Base-by-base conservation (phyloP, 208 protist species). In the Paratrypanosoma confusum region DNA sequence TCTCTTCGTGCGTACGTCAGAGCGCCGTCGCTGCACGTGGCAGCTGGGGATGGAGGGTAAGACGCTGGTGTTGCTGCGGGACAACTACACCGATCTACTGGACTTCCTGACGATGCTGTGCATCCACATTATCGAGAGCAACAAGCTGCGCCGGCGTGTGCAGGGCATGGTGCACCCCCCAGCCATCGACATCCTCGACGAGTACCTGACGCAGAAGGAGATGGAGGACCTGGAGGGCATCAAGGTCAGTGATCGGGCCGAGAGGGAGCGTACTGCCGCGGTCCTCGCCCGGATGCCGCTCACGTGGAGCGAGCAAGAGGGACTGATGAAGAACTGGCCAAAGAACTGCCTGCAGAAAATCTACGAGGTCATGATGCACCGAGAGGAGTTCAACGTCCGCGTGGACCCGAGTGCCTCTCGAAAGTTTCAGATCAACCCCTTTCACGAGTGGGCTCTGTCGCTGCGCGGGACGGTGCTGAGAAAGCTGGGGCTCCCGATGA, bases 361-460 rank as follows among this genome's bases (percentile, higher is more conserved):
- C 34, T 87, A 88, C 47, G 80, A 92, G 35, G 59, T 92, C 34
- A 82, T 92, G 71, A 90, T 88, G 68, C 83, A 90, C 54, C 79
- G 79, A n/a, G 79, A 92, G 47, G 77, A 92, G 64, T 92, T 71
- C 67, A 86, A 84, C 46, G 72, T 92, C 3, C 80, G 79, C 26
- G 58, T 92, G 25, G 80, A 92, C 56, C 71, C 78, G n/a, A 78
- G 68, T 37, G 50, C 81, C 21, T 81, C 81, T 3, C 59, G 75
- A 5, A 80, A 68, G 56, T 91, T 88, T 46, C 75, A 91, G 35
- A 73, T 51, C 17, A 85, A 83, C 53, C 73, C 77, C 4, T 87
- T 85, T 45, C 72, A 87, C 38, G 76, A 88, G 60, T 91, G 81
- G 81, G 74, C 78, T 23, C 52, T 91, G 17, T 83, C 84, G 58